Evolutionary conservation across 2,329 filamentous ascomycete species (phyloP).

Genomic region (Exophiala alcalophila): DNA sequence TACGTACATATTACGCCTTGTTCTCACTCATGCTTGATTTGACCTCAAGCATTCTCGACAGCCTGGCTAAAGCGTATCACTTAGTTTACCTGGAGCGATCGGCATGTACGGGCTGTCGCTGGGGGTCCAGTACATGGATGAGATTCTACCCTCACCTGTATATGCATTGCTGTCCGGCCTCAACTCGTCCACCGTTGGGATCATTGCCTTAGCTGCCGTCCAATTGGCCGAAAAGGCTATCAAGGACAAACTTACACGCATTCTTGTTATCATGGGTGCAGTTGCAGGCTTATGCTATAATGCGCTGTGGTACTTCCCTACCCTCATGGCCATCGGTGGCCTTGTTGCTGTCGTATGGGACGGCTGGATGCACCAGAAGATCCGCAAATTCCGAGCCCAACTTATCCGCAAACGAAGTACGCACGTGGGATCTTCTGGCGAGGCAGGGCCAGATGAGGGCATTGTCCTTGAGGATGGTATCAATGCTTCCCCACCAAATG

Average conservation of each 20-base stretch:
- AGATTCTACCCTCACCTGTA: conserved; percentile 58
- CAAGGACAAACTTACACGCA: conserved; percentile 60
- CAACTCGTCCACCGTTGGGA: conserved; percentile 69
- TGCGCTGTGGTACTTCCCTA: conserved; percentile 71
- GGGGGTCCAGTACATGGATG: conserved; percentile 60
- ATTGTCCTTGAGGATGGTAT: no score
- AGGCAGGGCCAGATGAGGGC: no score
- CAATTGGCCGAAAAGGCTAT: conserved; percentile 58
- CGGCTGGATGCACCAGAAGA: conserved; percentile 47
- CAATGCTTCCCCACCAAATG: no score
- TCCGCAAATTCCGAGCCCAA: neutral
- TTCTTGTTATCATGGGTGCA: conserved; percentile 62
- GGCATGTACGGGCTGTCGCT: conserved; percentile 68
- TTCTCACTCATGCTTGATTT: neutral
- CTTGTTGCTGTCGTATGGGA: conserved; percentile 56
- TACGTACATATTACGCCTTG: conserved; percentile 34
- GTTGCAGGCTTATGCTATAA: conserved; percentile 67
- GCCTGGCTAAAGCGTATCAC: neutral
- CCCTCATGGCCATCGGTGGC: conserved; percentile 59
- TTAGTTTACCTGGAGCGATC: conserved; percentile 64
- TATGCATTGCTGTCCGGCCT: conserved; percentile 70
- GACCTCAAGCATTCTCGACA: neutral
- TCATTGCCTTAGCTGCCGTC: conserved; percentile 69
- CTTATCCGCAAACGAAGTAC: neutral
- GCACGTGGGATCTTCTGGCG: no score